A percentile compares a stretch with the other conserved stretches of the same genome.
Conservation (phyloP, 192 early-diverging fungal species). For the Radiomyces spectabilis region DNA sequence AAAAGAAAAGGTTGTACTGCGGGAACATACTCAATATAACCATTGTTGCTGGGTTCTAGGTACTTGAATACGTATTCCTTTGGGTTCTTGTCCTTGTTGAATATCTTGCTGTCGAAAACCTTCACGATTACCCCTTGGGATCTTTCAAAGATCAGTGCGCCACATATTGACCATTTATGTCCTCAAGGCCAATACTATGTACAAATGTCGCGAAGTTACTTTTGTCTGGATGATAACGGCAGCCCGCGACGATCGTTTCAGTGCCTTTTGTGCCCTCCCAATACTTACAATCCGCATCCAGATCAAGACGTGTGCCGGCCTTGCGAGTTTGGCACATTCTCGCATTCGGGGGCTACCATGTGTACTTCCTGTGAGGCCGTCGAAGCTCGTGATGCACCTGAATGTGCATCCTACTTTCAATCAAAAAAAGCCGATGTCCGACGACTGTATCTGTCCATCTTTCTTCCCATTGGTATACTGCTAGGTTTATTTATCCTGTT, state of each 20-base stretch:
- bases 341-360: neutral
- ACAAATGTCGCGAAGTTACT: neutral
- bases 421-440: neutral
- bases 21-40: too few species aligned
- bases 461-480: constrained; percentile 5
- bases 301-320: neutral
- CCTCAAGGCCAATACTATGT: constrained; percentile 1
- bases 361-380: constrained; percentile 3
- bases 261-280: constrained; percentile 6
- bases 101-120: neutral
- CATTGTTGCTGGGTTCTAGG: constrained; percentile 4
- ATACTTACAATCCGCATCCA: neutral
- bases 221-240: neutral
- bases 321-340: constrained; percentile 1
- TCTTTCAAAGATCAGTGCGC: neutral
- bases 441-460: neutral
- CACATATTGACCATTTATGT: neutral
- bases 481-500: neutral
- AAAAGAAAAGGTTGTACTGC: too few species aligned
- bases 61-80: constrained; percentile 2
- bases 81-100: constrained; percentile 9
- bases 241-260: neutral
- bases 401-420: neutral
- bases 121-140: constrained; percentile 2
- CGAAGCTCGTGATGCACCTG: neutral